Percentiles rank a stretch among this genome's conserved stretches.
Evolutionary conservation across 225 moss, liverwort and hornwort genomes (phyloP).

Genomic region (Straminergon stramineum): DNA sequence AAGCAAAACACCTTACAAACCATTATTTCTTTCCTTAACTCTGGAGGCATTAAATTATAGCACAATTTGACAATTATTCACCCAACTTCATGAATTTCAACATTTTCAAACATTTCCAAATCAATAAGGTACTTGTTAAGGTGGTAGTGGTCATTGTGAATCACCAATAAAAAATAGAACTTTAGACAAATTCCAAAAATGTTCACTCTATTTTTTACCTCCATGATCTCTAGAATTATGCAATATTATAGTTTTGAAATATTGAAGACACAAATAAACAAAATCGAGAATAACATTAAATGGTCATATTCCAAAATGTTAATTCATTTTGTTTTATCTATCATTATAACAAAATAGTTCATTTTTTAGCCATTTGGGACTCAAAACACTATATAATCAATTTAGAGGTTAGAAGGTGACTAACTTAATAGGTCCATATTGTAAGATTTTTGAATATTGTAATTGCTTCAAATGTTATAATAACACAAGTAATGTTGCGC

Average conservation of each 20-base stretch:
- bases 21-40: no score
- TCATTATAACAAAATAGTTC: not conserved
- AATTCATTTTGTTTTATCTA: not conserved
- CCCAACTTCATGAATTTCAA: no score
- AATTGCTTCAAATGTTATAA: not conserved
- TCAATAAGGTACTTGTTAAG: no score
- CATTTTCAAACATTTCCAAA: no score
- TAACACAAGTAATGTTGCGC: no score
- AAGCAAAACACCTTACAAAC: no score
- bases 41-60: not conserved
- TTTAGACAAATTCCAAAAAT: not conserved
- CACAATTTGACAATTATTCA: not conserved
- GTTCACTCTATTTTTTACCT: not conserved
- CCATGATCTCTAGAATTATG: no score
- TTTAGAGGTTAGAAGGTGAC: not conserved
- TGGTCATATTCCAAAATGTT: not conserved
- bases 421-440: not conserved
- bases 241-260: no score
- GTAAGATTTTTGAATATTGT: not conserved
- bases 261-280: no score
- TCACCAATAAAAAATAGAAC: no score
- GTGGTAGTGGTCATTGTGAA: no score
- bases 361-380: not conserved
- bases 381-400: not conserved
- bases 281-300: not conserved